Evolutionary conservation across 108 stramenopile species (phyloP).

Genomic region (Skeletonema tropicum): DNA sequence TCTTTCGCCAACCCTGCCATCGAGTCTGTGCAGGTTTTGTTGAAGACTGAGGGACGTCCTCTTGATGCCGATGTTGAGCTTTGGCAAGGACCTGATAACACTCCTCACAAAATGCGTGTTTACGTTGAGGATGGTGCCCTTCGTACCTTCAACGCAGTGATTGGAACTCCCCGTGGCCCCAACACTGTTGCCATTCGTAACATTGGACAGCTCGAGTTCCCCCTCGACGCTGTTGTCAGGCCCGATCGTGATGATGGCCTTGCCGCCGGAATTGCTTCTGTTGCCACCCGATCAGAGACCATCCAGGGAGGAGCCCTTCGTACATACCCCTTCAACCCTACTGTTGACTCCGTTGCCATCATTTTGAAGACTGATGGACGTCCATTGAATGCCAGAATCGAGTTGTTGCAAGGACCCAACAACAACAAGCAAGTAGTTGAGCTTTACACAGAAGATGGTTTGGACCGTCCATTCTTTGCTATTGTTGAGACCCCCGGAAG

Average conservation of each 20-base stretch:
- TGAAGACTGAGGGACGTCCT: slow-evolving; percentile 82
- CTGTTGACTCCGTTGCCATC: slow-evolving; percentile 73
- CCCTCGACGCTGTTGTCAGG: slow-evolving; percentile 67
- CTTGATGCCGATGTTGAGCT: slow-evolving; percentile 79
- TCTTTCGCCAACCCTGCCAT: slow-evolving; percentile 69
- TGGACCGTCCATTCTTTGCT: slow-evolving; percentile 82
- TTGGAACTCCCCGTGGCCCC: slow-evolving; percentile 76
- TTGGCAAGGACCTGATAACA: slow-evolving; percentile 84
- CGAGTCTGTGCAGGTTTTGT: slow-evolving; percentile 63
- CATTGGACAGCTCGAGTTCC: slow-evolving; percentile 81
- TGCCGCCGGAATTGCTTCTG: slow-evolving; percentile 49
- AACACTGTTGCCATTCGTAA: slow-evolving; percentile 83
- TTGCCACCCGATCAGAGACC: slow-evolving; percentile 45
- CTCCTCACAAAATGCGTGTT: slow-evolving; percentile 78
- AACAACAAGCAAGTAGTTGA: slow-evolving; percentile 90
- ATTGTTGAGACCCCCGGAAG: slow-evolving; percentile 80
- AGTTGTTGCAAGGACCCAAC: slow-evolving; percentile 85
- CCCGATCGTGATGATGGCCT: slow-evolving; percentile 59
- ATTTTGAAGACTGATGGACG: slow-evolving; percentile 78
- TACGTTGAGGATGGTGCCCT: slow-evolving; percentile 79
- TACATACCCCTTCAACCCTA: slow-evolving; percentile 72
- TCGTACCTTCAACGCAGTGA: slow-evolving; percentile 74
- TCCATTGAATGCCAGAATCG: slow-evolving; percentile 80
- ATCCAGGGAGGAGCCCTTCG: slow-evolving; percentile 83
- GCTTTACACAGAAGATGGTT: slow-evolving; percentile 83